phyloP scores from a whole-genome alignment of 768 basidiomycete species.

The Sporobolomyces pararoseus region DNA sequence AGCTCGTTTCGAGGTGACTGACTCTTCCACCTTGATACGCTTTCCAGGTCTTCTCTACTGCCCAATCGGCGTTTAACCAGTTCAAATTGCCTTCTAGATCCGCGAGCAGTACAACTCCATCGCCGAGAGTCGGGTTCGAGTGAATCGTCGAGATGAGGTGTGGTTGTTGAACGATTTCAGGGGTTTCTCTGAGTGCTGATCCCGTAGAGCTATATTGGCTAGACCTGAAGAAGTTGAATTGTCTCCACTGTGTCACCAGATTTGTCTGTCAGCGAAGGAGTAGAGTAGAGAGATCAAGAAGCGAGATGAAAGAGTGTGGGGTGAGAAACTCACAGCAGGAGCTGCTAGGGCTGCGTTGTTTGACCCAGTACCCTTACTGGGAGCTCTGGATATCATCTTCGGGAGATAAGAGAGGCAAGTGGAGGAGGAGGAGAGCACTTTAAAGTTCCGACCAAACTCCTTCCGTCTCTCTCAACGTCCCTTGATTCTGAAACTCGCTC shows the following conservation, averaged over 20 bases:
- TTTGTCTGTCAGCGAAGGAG: not conserved
- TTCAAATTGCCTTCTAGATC: slow-evolving; percentile 34
- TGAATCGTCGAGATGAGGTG: slow-evolving; percentile 28
- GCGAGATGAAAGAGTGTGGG: not conserved
- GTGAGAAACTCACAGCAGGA: slow-evolving; percentile 26
- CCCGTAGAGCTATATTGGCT: slow-evolving; percentile 70
- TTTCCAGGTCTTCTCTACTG: slow-evolving; percentile 14
- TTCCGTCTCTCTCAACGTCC: not conserved
- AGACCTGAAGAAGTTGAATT: slow-evolving; percentile 84
- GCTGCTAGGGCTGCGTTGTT: slow-evolving; percentile 24
- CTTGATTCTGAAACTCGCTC: too few species aligned
- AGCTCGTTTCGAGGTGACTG: not conserved
- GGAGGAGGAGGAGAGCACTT: not conserved
- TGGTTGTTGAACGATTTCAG: slow-evolving; percentile 68
- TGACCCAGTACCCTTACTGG: not conserved
- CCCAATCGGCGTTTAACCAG: slow-evolving; percentile 18
- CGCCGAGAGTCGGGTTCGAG: slow-evolving; percentile 10
- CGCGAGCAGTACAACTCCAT: slow-evolving; percentile 11
- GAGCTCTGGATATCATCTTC: not conserved
- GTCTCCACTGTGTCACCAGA: slow-evolving; percentile 63
- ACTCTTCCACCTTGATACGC: slow-evolving; percentile 27
- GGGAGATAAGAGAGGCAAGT: not conserved
- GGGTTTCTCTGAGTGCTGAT: slow-evolving; percentile 58
- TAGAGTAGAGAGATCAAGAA: not conserved
- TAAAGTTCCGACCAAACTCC: not conserved